These are phyloP conservation scores for Eragrostis tef DNA, from an alignment of 202 grass and related monocot species.

Conservation along the genomic window DNA sequence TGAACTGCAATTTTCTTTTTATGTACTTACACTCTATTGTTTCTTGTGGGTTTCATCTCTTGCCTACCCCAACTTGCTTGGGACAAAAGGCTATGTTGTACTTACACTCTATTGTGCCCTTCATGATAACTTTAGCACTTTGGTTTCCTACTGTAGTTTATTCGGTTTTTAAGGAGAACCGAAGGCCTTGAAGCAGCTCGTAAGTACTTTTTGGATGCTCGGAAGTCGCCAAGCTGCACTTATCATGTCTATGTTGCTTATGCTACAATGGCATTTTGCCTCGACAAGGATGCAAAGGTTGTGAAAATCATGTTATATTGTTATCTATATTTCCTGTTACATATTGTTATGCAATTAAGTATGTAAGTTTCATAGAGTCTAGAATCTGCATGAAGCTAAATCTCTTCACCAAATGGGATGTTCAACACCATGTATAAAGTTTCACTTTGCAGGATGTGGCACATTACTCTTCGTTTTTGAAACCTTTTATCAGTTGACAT, in stretches of 20 bases:
- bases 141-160: conserved; percentile 63
- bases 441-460: neutral
- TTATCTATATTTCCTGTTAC: neutral
- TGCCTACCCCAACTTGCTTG: too few relatives aligned
- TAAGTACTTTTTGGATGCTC: conserved; percentile 91
- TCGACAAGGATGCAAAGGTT: conserved; percentile 99
- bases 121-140: conserved; percentile 13
- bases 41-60: too few relatives aligned
- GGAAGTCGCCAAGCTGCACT: conserved; percentile 79
- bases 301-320: conserved; percentile 21
- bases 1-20: conserved; percentile 45
- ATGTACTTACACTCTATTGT: neutral
- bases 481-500: conserved; percentile 22
- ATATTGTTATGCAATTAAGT: neutral
- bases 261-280: conserved; percentile 90
- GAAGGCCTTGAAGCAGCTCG: conserved; percentile 90
- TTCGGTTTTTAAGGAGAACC: conserved; percentile 93
- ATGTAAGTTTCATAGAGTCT: conserved; percentile 5
- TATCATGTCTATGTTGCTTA: conserved; percentile 96
- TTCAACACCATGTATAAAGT: conserved; percentile 17
- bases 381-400: conserved; percentile 34
- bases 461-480: conserved; percentile 8
- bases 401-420: neutral
- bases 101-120: neutral
- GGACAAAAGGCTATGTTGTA: too few relatives aligned